A percentile compares a stretch with the other conserved stretches of the same genome.
Evolutionary conservation across 805 yeast genomes (phyloP).

Genomic region (Pachysolen tannophilus): DNA sequence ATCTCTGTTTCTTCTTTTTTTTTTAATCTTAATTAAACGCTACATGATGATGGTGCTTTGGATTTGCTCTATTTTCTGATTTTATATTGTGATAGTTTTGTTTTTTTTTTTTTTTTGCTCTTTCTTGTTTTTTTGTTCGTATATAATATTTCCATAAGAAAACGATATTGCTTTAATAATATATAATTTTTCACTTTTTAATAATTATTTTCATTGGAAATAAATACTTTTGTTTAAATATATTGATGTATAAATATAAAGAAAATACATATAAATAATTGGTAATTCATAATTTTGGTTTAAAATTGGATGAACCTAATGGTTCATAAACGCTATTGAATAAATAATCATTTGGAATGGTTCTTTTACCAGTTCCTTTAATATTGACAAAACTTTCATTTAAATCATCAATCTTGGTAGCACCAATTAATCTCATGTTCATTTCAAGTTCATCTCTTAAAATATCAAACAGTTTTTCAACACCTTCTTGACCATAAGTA

Average conservation of each 20-base stretch:
- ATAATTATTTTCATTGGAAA: constrained; percentile 24
- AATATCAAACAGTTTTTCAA: constrained; percentile 48
- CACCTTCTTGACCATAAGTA: constrained; percentile 59
- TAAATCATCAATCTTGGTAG: constrained; percentile 48
- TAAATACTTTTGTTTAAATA: constrained; percentile 22
- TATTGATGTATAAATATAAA: constrained; percentile 23
- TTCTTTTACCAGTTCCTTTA: constrained; percentile 31
- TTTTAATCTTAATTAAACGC: too few relatives aligned
- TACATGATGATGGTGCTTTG: too few relatives aligned
- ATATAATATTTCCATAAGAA: too few relatives aligned
- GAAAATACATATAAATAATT: constrained; percentile 20
- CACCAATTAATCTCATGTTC: constrained; percentile 80
- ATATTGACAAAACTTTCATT: constrained; percentile 55
- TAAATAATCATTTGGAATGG: constrained; percentile 46
- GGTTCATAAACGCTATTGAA: constrained; percentile 49
- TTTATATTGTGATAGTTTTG: too few relatives aligned
- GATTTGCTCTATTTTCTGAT: too few relatives aligned
- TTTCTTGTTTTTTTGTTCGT: too few relatives aligned
- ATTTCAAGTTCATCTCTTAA: constrained; percentile 63
- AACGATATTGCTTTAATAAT: neutral
- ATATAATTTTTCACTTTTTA: constrained; percentile 13
- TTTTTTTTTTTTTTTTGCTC: too few relatives aligned
- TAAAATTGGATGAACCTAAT: constrained; percentile 44
- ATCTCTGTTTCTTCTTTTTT: too few relatives aligned
- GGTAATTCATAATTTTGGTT: constrained; percentile 16